phyloP scores from a whole-genome alignment of 2,329 filamentous ascomycete species.

The Hypoxylon sp. region DNA sequence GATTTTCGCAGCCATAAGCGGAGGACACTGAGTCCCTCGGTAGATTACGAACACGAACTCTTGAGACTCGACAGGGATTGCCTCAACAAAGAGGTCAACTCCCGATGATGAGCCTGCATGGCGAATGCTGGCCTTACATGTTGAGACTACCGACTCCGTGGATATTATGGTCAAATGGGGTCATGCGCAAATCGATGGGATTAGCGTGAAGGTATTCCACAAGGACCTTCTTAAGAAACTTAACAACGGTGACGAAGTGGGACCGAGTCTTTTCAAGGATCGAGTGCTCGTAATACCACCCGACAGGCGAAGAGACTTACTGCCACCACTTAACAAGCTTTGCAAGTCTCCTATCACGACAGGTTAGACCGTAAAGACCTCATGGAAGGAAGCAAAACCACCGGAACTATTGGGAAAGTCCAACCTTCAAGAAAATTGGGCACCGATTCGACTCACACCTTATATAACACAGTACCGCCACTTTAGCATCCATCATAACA shows the following conservation, averaged over 20 bases:
- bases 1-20: slow-evolving; percentile 35
- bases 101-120: slow-evolving; percentile 25
- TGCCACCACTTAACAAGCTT: slow-evolving; percentile 26
- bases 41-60: slow-evolving; percentile 27
- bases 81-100: slow-evolving; percentile 24
- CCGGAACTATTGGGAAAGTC: not conserved
- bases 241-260: slow-evolving; percentile 4
- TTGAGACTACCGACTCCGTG: slow-evolving; percentile 15
- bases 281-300: slow-evolving; percentile 31
- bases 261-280: slow-evolving; percentile 12
- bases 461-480: slow-evolving; percentile 27
- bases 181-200: slow-evolving; percentile 33
- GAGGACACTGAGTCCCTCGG: slow-evolving; percentile 14
- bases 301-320: slow-evolving; percentile 15
- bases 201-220: slow-evolving; percentile 37
- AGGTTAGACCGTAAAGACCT: slow-evolving; percentile 16
- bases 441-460: slow-evolving; percentile 18
- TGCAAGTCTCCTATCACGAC: slow-evolving; percentile 30
- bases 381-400: slow-evolving; percentile 30
- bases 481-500: slow-evolving; percentile 17
- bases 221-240: slow-evolving; percentile 29
- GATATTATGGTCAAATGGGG: slow-evolving; percentile 37
- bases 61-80: slow-evolving; percentile 6
- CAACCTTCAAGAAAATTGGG: slow-evolving; percentile 21
- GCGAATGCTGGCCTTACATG: slow-evolving; percentile 23